These are phyloP conservation scores for Debaryomyces fabryi DNA, from an alignment of 1,139 yeast genomes.

Conservation along the genomic window DNA sequence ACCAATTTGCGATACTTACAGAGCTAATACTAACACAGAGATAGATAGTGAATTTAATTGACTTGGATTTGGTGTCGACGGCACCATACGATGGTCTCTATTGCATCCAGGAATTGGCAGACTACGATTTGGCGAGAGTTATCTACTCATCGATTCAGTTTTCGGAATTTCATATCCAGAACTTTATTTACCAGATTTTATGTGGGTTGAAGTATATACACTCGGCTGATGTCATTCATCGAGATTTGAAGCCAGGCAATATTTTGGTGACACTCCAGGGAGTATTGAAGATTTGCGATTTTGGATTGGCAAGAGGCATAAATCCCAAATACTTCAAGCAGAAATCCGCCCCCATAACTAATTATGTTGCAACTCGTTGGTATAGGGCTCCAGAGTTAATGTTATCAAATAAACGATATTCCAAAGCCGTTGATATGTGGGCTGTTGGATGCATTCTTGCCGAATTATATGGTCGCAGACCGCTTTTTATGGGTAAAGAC, in stretches of 20 bases:
- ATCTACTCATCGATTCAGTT: slow-evolving; percentile 76
- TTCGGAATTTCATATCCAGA: slow-evolving; percentile 81
- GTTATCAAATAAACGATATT: slow-evolving; percentile 56
- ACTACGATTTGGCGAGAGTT: slow-evolving; percentile 76
- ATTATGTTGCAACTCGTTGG: slow-evolving; percentile 95
- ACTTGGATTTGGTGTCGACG: slow-evolving; percentile 66
- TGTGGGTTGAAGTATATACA: slow-evolving; percentile 84
- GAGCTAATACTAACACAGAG: slow-evolving; percentile 8
- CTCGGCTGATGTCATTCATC: slow-evolving; percentile 81
- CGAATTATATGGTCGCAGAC: slow-evolving; percentile 71
- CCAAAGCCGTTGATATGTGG: slow-evolving; percentile 75
- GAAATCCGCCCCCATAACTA: slow-evolving; percentile 57
- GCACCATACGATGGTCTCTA: slow-evolving; percentile 83
- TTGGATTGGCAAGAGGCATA: slow-evolving; percentile 84
- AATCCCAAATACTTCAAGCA: slow-evolving; percentile 45
- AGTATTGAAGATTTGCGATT: slow-evolving; percentile 76
- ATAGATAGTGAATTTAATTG: slow-evolving; percentile 68
- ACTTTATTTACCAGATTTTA: slow-evolving; percentile 73
- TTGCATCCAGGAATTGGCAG: slow-evolving; percentile 78
- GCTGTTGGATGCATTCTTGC: slow-evolving; percentile 81
- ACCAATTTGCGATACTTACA: background rate
- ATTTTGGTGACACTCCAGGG: slow-evolving; percentile 76
- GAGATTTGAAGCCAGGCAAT: slow-evolving; percentile 87
- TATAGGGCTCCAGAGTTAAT: slow-evolving; percentile 92
- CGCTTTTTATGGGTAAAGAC: slow-evolving; percentile 71